Base-by-base conservation (phyloP, 23 red algal species). In the Cyanidium caldarium region DNA sequence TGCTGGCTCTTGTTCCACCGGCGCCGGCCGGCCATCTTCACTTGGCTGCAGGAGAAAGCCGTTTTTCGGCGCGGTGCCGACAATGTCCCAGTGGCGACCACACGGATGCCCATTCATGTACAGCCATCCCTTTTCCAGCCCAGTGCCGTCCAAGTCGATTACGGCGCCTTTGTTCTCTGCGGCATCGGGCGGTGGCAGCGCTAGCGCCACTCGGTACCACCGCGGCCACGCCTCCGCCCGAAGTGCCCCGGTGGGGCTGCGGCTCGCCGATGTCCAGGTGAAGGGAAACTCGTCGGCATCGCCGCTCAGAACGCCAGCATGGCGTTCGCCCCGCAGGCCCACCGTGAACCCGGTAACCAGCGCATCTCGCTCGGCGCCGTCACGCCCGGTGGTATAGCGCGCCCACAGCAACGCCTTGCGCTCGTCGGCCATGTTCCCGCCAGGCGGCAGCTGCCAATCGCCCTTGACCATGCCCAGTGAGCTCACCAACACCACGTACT, bases 401-500 rank as follows among this genome's bases (percentile, higher is more conserved):
- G 28, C 42, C 13, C 69, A 70, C 33, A 86, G 39, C 17, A 86
- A 15, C 15, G 81, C 88, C 67, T 94, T 94, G 21, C 66, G 45
- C 68, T 94, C 88, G 28, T 70, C 70, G 14, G 77, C 42, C 88
- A 94, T 94, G 65, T 86, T 86, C 25, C 44, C 29, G 19, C 45
- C 61, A 2, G 46, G 40, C 3, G 65, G 71, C 0, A 94, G 74
- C 77, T 94, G 88, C 88, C 88, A 94, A 65, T 94, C 88, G 36
- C 82, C 82, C 71, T 94, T 94, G 23, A 94, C 83, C 67, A 94
- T 72, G 2, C 88, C 88, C 2, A 86, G 66, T 16, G 78, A 75
- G 56, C 68, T 46, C 29, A 34, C 45, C 39, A 94, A 42, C 1
- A 94, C 45, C 43, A 58, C 46, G 0, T 86, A 21, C 68, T 94